Conservation (phyloP, 2,329 filamentous ascomycete genomes). For the Drechmeria coniospora region DNA sequence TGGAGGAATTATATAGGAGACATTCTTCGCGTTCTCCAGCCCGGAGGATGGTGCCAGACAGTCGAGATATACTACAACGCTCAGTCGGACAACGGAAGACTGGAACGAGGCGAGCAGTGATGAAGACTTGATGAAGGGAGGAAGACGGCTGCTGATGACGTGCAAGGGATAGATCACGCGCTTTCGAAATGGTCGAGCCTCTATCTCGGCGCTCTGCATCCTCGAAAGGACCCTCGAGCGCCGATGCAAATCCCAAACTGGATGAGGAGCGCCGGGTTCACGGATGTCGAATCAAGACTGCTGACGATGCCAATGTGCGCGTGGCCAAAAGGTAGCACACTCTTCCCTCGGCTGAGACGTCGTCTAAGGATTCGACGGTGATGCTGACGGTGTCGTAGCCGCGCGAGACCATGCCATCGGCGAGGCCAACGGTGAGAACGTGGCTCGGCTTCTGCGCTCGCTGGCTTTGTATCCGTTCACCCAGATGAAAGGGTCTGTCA, state of each 20-base stretch:
- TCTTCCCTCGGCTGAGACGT: not conserved
- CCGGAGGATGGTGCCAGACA: slow-evolving; percentile 76
- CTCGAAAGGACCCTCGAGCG: slow-evolving; percentile 50
- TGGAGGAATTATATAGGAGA: slow-evolving; percentile 68
- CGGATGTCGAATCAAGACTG: slow-evolving; percentile 49
- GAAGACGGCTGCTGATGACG: slow-evolving; percentile 2
- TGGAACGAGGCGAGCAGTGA: slow-evolving; percentile 39
- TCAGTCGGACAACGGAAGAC: slow-evolving; percentile 71
- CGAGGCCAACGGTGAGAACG: slow-evolving; percentile 34
- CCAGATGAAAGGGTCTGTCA: slow-evolving; percentile 25
- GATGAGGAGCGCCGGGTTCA: slow-evolving; percentile 48
- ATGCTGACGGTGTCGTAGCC: slow-evolving; percentile 12
- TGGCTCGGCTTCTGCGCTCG: slow-evolving; percentile 37
- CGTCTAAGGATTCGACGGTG: not conserved
- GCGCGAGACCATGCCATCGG: slow-evolving; percentile 40
- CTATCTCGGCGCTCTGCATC: slow-evolving; percentile 47
- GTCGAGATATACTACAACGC: slow-evolving; percentile 76
- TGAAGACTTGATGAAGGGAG: not conserved
- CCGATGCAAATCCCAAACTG: slow-evolving; percentile 43
- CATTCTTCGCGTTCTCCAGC: slow-evolving; percentile 54
- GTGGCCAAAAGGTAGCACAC: slow-evolving; percentile 47
- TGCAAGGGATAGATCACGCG: slow-evolving; percentile 37
- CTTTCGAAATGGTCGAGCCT: slow-evolving; percentile 51
- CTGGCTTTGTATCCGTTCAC: slow-evolving; percentile 42
- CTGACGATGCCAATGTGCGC: slow-evolving; percentile 53